These are phyloP conservation scores for Leishmania martiniquensis DNA, from an alignment of 208 protist genomes.

Conservation along the genomic window DNA sequence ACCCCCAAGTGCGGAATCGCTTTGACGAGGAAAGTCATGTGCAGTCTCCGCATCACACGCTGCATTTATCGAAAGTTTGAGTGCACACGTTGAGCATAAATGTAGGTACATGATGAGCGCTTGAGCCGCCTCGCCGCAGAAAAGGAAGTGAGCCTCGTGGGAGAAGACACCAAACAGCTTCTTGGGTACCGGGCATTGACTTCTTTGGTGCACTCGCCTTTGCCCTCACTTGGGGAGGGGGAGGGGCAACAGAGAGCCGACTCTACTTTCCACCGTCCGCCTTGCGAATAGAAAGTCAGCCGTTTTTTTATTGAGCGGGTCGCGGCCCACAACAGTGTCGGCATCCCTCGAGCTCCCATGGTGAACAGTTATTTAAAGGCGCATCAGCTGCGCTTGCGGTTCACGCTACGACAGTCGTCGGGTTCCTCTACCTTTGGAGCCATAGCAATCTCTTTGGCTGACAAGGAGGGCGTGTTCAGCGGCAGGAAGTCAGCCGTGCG, in stretches of 20 bases:
- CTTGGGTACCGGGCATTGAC: neutral
- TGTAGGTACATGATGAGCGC: neutral
- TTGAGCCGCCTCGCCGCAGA: neutral
- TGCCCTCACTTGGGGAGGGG: neutral
- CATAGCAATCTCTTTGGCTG: neutral
- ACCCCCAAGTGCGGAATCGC: neutral
- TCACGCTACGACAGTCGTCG: neutral
- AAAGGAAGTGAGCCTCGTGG: too few relatives aligned
- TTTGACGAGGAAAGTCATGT: neutral
- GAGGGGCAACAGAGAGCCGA: neutral
- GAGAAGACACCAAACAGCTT: neutral
- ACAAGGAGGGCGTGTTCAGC: conserved; percentile 1
- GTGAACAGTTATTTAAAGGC: too few relatives aligned
- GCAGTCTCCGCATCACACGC: neutral
- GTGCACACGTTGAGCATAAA: neutral
- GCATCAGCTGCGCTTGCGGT: neutral
- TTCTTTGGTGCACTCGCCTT: neutral
- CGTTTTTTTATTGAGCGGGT: neutral
- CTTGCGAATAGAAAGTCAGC: neutral
- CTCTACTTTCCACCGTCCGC: neutral
- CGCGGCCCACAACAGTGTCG: neutral
- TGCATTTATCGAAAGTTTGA: neutral
- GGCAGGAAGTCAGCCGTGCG: conserved; percentile 16
- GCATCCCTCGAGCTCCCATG: neutral
- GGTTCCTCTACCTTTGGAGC: neutral